These are phyloP conservation scores for Colletotrichum sp. DNA, from an alignment of 2,329 filamentous ascomycete genomes.

Conservation along the genomic window DNA sequence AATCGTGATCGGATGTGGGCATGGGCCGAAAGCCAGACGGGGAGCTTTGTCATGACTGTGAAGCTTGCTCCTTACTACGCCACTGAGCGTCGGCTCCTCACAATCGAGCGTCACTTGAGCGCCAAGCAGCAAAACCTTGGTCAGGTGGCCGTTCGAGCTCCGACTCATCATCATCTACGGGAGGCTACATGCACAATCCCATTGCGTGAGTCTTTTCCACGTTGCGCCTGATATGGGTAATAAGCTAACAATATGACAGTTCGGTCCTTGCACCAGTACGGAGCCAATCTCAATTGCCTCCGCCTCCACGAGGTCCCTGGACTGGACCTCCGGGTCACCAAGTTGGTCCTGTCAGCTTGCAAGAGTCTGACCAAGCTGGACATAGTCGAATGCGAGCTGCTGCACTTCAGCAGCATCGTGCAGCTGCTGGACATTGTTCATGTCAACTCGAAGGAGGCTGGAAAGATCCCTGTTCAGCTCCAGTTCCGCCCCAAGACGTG, in stretches of 20 bases:
- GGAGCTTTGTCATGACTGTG: background rate
- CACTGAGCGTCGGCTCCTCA: background rate
- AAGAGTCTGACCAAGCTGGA: slow-evolving; percentile 25
- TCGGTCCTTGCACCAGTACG: slow-evolving; percentile 4
- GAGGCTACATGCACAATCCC: background rate
- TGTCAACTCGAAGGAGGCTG: slow-evolving; percentile 14
- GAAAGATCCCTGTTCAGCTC: slow-evolving; percentile 21
- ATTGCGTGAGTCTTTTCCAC: background rate
- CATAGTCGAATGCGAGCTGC: slow-evolving; percentile 32
- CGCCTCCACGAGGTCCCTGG: slow-evolving; percentile 28
- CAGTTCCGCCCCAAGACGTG: slow-evolving; percentile 12
- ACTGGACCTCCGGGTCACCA: slow-evolving; percentile 24
- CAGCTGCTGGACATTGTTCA: slow-evolving; percentile 23
- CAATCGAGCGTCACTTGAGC: background rate
- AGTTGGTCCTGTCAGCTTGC: slow-evolving; percentile 21
- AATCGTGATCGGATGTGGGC: background rate
- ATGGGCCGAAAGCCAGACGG: background rate
- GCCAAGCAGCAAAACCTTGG: background rate
- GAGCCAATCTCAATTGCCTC: slow-evolving; percentile 23
- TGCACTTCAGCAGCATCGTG: slow-evolving; percentile 27
- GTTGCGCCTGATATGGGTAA: background rate
- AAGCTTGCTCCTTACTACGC: background rate
- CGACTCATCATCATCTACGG: background rate
- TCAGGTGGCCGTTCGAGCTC: background rate
- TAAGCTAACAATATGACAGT: slow-evolving; percentile 1